These are phyloP conservation scores for Yamadazyma epiphylla DNA, from an alignment of 1,139 yeast species.

Conservation along the genomic window DNA sequence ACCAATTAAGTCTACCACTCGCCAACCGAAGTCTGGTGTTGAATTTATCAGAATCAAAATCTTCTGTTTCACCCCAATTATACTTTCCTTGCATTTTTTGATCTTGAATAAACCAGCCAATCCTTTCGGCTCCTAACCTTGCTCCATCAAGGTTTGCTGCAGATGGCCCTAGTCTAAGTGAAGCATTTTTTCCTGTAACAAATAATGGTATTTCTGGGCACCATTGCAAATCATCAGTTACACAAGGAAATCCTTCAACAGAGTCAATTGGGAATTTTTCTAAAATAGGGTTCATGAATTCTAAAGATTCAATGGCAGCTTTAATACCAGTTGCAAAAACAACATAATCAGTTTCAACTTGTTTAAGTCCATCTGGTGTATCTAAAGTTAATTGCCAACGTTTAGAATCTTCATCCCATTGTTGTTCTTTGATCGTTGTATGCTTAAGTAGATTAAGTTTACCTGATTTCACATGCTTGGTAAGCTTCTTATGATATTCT, in stretches of 20 bases:
- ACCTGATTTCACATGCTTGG: conserved; percentile 28
- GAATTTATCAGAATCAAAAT: conserved; percentile 7
- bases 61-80: conserved; percentile 17
- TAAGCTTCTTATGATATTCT: conserved; percentile 33
- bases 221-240: conserved; percentile 47
- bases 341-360: conserved; percentile 26
- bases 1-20: conserved; percentile 33
- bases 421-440: conserved; percentile 19
- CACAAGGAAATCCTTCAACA: conserved; percentile 39
- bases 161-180: conserved; percentile 43
- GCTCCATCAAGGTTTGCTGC: conserved; percentile 51
- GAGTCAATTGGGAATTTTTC: conserved; percentile 24
- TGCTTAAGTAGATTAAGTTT: conserved; percentile 20
- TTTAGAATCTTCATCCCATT: conserved; percentile 16
- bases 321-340: conserved; percentile 43
- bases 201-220: conserved; percentile 35
- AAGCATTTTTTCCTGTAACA: conserved; percentile 43
- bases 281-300: conserved; percentile 24
- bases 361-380: conserved; percentile 1
- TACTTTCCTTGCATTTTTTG: conserved; percentile 19
- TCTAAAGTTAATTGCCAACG: conserved; percentile 17
- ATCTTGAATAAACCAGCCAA: conserved; percentile 37
- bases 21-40: conserved; percentile 24
- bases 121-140: conserved; percentile 44
- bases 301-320: conserved; percentile 27